phyloP scores from a whole-genome alignment of 73 alveolate genomes.

The Breviolum minutum region DNA sequence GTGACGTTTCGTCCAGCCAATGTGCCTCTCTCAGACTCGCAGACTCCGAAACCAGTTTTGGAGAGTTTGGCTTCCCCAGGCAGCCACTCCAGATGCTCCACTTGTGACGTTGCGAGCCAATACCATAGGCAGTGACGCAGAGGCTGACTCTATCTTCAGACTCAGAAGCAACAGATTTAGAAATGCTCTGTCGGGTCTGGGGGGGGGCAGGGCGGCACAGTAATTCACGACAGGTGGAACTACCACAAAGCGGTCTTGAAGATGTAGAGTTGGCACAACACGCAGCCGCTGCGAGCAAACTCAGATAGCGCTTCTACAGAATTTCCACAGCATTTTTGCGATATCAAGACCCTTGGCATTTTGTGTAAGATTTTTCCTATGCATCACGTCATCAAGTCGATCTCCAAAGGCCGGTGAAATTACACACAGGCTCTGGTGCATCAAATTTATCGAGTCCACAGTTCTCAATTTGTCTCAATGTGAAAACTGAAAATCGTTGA shows the following conservation, averaged over 20 bases:
- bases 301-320: background rate
- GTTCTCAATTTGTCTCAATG: background rate
- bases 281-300: background rate
- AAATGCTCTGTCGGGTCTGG: background rate
- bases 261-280: slow-evolving; percentile 39
- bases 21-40: background rate
- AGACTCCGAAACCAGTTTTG: background rate
- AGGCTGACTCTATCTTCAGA: background rate
- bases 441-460: background rate
- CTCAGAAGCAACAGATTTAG: background rate
- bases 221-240: slow-evolving; percentile 37
- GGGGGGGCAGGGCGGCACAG: slow-evolving; percentile 80
- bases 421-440: slow-evolving; percentile 37
- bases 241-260: slow-evolving; percentile 48
- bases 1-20: slow-evolving; percentile 49
- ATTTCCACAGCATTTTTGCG: no score
- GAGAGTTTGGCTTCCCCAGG: background rate
- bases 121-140: slow-evolving; percentile 71
- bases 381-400: background rate
- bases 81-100: slow-evolving; percentile 52
- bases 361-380: background rate
- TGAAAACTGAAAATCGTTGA: no score
- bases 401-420: slow-evolving; percentile 41
- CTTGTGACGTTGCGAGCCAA: slow-evolving; percentile 27
- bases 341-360: background rate